A percentile compares a stretch with the other conserved stretches of the same genome.
These are phyloP conservation scores for Cyamopsis tetragonoloba DNA, from an alignment of 306 rosid species.

Conservation along the genomic window DNA sequence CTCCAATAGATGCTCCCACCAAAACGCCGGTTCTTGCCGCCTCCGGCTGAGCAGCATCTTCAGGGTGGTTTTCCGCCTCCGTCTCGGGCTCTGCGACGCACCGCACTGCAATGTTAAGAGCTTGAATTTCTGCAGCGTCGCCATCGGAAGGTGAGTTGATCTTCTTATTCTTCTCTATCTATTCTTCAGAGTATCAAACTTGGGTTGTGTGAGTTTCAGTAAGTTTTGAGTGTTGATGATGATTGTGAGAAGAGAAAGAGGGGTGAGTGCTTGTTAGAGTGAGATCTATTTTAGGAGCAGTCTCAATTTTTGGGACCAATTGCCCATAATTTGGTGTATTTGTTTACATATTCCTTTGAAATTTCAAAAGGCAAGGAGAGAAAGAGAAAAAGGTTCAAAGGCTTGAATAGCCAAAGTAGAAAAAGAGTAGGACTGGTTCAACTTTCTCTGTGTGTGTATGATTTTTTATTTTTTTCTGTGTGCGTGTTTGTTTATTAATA, in stretches of 20 bases:
- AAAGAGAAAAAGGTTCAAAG: background rate
- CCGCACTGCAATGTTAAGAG: slow-evolving; percentile 61
- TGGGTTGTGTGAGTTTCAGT: background rate
- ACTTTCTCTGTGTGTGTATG: no score
- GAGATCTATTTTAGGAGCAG: slow-evolving; percentile 33
- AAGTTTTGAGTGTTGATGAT: slow-evolving; percentile 47
- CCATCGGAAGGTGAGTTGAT: slow-evolving; percentile 38
- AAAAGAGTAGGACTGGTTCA: slow-evolving; percentile 7
- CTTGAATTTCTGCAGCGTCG: slow-evolving; percentile 63
- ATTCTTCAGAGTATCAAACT: background rate
- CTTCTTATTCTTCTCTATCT: background rate
- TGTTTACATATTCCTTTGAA: background rate
- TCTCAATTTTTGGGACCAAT: background rate
- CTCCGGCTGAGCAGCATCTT: slow-evolving; percentile 52
- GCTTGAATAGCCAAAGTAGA: background rate
- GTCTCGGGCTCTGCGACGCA: slow-evolving; percentile 50
- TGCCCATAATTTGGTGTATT: background rate
- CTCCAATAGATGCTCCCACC: slow-evolving; percentile 7
- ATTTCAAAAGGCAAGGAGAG: background rate
- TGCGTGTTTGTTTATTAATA: background rate
- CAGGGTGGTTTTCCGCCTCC: slow-evolving; percentile 58
- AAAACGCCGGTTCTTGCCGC: slow-evolving; percentile 18
- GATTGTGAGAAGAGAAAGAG: slow-evolving; percentile 11
- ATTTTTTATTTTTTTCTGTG: no score
- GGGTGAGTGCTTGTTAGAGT: slow-evolving; percentile 1